Conservation (phyloP, 257 asterid species). For the Nyctanthes arbortristis region DNA sequence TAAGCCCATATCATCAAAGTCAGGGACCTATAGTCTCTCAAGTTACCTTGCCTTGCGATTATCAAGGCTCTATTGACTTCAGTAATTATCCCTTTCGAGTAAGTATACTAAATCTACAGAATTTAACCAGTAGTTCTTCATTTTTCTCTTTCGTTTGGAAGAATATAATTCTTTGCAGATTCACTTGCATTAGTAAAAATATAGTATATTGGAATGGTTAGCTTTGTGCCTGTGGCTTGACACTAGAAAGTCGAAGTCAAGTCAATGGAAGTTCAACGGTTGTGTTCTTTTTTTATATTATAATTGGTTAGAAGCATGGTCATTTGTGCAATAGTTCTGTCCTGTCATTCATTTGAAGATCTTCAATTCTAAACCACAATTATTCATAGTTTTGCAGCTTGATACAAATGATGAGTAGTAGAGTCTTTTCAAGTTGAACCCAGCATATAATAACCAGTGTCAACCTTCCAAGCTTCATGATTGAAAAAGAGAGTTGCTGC, state of each 20-base stretch:
- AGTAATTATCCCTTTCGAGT: slow-evolving; percentile 85
- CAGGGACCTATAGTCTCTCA: slow-evolving; percentile 77
- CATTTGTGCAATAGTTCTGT: background rate
- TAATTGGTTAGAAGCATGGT: background rate
- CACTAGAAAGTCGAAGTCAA: slow-evolving; percentile 13
- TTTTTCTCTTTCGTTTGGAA: background rate
- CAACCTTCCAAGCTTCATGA: background rate
- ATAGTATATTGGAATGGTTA: slow-evolving; percentile 5
- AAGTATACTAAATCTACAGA: slow-evolving; percentile 24
- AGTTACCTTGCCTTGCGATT: slow-evolving; percentile 86
- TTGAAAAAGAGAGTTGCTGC: background rate
- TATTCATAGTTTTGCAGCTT: background rate
- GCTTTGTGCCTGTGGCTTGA: slow-evolving; percentile 7
- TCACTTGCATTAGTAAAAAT: background rate
- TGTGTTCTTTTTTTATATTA: slow-evolving; percentile 4
- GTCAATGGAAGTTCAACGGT: slow-evolving; percentile 4
- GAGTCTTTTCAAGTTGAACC: background rate
- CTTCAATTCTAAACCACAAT: background rate
- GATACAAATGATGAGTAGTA: background rate
- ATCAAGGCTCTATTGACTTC: slow-evolving; percentile 89
- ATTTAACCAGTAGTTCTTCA: background rate
- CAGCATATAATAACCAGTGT: background rate
- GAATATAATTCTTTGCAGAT: background rate
- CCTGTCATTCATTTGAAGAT: background rate
- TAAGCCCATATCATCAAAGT: slow-evolving; percentile 50